Conservation (phyloP, 2,329 filamentous ascomycete species). For the Ophiostoma pallidulum region DNA sequence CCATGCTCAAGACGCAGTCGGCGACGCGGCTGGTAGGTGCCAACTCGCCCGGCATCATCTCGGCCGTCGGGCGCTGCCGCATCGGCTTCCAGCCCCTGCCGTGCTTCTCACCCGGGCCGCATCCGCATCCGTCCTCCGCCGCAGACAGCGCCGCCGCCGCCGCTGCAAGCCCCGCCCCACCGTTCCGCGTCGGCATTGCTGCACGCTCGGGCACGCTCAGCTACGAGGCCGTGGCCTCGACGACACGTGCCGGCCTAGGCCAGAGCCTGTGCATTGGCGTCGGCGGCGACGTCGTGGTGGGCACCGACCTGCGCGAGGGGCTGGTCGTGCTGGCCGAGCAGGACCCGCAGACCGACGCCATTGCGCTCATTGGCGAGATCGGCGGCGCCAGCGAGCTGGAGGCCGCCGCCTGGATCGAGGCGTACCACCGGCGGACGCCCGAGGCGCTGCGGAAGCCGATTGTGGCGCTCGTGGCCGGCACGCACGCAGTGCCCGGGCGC, state of each 20-base stretch:
- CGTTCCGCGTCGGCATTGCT: slow-evolving; percentile 61
- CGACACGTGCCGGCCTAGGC: slow-evolving; percentile 63
- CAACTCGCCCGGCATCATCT: slow-evolving; percentile 76
- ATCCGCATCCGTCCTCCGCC: no score
- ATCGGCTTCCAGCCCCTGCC: slow-evolving; percentile 68
- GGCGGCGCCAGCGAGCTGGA: slow-evolving; percentile 61
- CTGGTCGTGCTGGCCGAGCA: slow-evolving; percentile 51
- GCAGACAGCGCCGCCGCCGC: no score
- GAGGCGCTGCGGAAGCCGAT: slow-evolving; percentile 66
- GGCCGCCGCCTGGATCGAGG: slow-evolving; percentile 63
- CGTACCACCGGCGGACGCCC: slow-evolving; percentile 47
- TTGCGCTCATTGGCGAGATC: slow-evolving; percentile 64
- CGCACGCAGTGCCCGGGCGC: slow-evolving; percentile 50
- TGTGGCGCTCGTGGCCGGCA: slow-evolving; percentile 59
- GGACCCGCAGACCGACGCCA: slow-evolving; percentile 59
- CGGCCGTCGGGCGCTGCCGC: slow-evolving; percentile 63
- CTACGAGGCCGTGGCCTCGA: slow-evolving; percentile 69
- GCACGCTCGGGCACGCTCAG: slow-evolving; percentile 75
- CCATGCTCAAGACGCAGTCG: slow-evolving; percentile 60
- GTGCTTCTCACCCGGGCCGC: slow-evolving; percentile 64
- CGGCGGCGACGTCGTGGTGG: slow-evolving; percentile 66
- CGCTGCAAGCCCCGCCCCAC: no score
- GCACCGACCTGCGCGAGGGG: slow-evolving; percentile 65
- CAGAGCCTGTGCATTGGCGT: slow-evolving; percentile 71
- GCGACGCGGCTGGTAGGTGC: slow-evolving; percentile 66